These are phyloP conservation scores for Iberis pinnata DNA, from an alignment of 345 rosid genomes.

Conservation along the genomic window DNA sequence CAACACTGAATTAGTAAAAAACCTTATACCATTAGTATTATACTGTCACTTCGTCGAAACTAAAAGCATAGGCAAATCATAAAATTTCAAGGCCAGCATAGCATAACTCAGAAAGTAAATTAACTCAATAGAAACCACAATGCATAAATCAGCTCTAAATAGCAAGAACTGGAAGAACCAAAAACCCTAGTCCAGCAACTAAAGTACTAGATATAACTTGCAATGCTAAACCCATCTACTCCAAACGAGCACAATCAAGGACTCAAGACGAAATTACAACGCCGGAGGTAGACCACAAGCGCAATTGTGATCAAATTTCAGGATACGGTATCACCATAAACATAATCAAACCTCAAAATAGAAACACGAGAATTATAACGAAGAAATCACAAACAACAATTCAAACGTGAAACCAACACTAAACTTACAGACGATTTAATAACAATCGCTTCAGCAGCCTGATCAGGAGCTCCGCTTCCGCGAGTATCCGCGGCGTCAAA, in stretches of 20 bases:
- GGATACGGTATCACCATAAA: not conserved
- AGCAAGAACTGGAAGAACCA: constrained; percentile 9
- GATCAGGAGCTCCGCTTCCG: constrained; percentile 42
- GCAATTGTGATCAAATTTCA: constrained; percentile 15
- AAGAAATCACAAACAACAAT: not conserved
- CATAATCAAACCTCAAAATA: not conserved
- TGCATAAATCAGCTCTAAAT: constrained; percentile 8
- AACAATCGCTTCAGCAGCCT: constrained; percentile 46
- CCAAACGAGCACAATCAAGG: not conserved
- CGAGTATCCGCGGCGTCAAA: constrained; percentile 40
- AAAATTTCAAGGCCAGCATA: not conserved
- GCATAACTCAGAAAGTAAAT: constrained; percentile 5
- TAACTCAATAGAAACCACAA: not conserved
- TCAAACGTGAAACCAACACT: not conserved
- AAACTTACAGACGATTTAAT: constrained; percentile 60
- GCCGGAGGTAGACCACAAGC: constrained; percentile 25
- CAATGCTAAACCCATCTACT: constrained; percentile 25
- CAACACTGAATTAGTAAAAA: not conserved
- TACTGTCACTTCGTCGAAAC: not conserved
- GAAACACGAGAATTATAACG: constrained; percentile 9
- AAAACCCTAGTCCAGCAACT: constrained; percentile 24
- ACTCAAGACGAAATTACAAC: constrained; percentile 1
- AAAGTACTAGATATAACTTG: not conserved
- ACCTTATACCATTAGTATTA: not conserved
- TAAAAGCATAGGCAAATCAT: not conserved